phyloP scores from a whole-genome alignment of 148 eudicot genomes.

The Arctostaphylos glauca region DNA sequence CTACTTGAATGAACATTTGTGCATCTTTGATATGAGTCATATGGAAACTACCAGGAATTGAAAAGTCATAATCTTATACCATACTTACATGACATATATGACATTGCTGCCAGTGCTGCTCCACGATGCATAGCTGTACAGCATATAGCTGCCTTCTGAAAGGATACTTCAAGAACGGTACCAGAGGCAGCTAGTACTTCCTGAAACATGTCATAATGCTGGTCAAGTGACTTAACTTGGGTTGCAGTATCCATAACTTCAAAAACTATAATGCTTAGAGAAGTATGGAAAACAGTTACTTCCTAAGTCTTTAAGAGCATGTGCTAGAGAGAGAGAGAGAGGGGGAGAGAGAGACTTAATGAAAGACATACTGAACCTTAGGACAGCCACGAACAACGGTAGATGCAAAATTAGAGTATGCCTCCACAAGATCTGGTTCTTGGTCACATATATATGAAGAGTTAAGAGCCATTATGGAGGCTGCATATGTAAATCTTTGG shows the following conservation, averaged over 20 bases:
- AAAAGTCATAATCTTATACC: not conserved
- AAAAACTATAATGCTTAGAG: not conserved
- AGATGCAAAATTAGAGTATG: conserved; percentile 78
- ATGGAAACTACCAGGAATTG: not conserved
- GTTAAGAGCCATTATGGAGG: conserved; percentile 79
- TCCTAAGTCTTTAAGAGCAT: not conserved
- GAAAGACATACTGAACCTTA: conserved; percentile 48
- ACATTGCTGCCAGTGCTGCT: conserved; percentile 98
- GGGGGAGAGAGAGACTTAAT: not conserved
- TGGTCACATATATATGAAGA: conserved; percentile 98
- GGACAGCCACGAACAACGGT: conserved; percentile 68
- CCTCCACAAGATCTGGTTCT: conserved; percentile 97
- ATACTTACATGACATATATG: conserved; percentile 83
- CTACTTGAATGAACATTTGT: not conserved
- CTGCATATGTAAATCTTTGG: conserved; percentile 78
- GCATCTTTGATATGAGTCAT: not conserved
- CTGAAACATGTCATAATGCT: conserved; percentile 39
- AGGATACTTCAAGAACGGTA: conserved; percentile 69
- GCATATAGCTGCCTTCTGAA: conserved; percentile 94
- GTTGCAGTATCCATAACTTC: not conserved
- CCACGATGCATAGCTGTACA: conserved; percentile 99
- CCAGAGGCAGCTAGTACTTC: conserved; percentile 76
- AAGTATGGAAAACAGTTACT: not conserved
- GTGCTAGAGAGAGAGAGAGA: conserved; percentile 3
- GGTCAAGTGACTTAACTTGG: conserved; percentile 5